These are phyloP conservation scores for Eruca vesicaria DNA, from an alignment of 441 rosid species.

Conservation along the genomic window DNA sequence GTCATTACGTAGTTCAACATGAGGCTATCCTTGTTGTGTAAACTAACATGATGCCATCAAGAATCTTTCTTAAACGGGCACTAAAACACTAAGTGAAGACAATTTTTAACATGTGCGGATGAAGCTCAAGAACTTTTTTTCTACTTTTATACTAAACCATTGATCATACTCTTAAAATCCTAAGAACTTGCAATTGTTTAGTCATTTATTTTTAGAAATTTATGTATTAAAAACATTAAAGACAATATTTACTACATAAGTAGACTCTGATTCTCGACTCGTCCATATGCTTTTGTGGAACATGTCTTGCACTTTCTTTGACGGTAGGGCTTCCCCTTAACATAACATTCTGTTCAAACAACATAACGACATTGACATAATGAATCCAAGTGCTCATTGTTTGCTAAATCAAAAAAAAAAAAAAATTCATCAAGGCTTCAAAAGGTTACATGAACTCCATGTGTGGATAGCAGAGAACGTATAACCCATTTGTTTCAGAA, in stretches of 20 bases:
- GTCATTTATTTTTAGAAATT: not conserved
- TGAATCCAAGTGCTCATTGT: not conserved
- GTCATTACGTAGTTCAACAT: too few relatives aligned
- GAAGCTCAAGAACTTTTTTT: too few relatives aligned
- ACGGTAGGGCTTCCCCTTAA: conserved; percentile 85
- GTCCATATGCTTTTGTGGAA: conserved; percentile 75
- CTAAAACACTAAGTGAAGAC: too few relatives aligned
- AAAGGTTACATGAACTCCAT: conserved; percentile 72
- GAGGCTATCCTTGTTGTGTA: too few relatives aligned
- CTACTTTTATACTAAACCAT: too few relatives aligned
- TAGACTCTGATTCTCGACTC: conserved; percentile 54
- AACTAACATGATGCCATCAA: too few relatives aligned
- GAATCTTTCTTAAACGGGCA: too few relatives aligned
- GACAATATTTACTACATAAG: not conserved
- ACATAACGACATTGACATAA: not conserved
- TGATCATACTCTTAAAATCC: not conserved
- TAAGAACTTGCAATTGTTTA: not conserved
- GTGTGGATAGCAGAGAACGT: conserved; percentile 47
- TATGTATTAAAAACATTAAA: not conserved
- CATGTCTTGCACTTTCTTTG: conserved; percentile 87
- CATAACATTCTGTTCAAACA: conserved; percentile 62
- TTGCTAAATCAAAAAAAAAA: not conserved
- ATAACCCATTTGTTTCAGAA: conserved; percentile 53
- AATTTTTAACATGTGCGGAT: too few relatives aligned
- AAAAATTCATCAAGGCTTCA: not conserved